A percentile compares a stretch with the other conserved stretches of the same genome.
Evolutionary conservation across 805 yeast genomes (phyloP).

Genomic region (Zygotorulaspora danielsina): DNA sequence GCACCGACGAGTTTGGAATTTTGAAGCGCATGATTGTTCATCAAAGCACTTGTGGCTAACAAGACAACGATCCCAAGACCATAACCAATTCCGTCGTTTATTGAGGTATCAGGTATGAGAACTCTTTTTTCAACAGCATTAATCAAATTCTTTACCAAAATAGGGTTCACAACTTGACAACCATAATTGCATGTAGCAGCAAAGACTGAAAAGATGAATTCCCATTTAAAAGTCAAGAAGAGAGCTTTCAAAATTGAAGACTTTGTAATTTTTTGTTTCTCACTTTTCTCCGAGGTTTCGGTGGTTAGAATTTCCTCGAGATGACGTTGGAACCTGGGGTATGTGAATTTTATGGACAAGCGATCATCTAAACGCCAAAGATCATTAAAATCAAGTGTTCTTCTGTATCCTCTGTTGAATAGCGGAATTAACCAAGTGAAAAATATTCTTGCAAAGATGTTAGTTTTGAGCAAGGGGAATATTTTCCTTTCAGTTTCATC

Average conservation of each 20-base stretch:
- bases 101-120: slow-evolving; percentile 35
- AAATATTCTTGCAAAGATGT: slow-evolving; percentile 37
- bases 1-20: slow-evolving; percentile 59
- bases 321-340: slow-evolving; percentile 6
- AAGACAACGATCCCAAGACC: slow-evolving; percentile 50
- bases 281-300: slow-evolving; percentile 20
- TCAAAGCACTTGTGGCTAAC: slow-evolving; percentile 39
- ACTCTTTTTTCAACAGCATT: slow-evolving; percentile 47
- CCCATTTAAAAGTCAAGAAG: slow-evolving; percentile 46
- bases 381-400: slow-evolving; percentile 42
- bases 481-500: slow-evolving; percentile 39
- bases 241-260: slow-evolving; percentile 41
- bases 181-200: slow-evolving; percentile 45
- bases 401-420: slow-evolving; percentile 49
- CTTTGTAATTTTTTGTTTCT: slow-evolving; percentile 36
- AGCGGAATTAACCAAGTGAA: slow-evolving; percentile 56
- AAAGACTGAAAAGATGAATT: slow-evolving; percentile 40
- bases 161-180: slow-evolving; percentile 48
- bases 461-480: slow-evolving; percentile 42
- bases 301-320: slow-evolving; percentile 24
- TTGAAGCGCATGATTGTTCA: slow-evolving; percentile 50
- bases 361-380: slow-evolving; percentile 3
- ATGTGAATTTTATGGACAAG: slow-evolving; percentile 2
- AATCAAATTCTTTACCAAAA: slow-evolving; percentile 51
- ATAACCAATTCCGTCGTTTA: slow-evolving; percentile 54